Evolutionary conservation across 2,329 filamentous ascomycete species (phyloP).

Genomic region (Paramyrothecium roridum): DNA sequence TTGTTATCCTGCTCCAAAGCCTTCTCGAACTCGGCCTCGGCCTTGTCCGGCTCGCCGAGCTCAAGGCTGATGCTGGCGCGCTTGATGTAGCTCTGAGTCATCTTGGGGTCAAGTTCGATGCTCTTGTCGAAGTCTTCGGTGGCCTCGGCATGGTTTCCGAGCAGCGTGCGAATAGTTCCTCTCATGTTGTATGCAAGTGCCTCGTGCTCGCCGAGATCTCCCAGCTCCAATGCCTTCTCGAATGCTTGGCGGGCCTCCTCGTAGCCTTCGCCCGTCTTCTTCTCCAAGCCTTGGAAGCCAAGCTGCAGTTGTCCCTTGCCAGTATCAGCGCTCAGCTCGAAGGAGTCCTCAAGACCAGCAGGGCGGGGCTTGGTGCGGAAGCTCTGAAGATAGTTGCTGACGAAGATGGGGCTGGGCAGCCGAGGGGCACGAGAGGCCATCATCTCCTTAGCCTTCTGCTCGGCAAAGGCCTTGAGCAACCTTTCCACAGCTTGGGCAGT

Average conservation of each 20-base stretch:
- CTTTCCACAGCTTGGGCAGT: conserved; percentile 89
- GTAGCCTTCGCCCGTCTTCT: conserved; percentile 88
- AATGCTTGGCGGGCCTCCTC: conserved; percentile 84
- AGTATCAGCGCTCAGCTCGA: conserved; percentile 72
- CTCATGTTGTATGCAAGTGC: conserved; percentile 95
- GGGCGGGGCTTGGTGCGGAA: conserved; percentile 84
- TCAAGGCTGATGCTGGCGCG: conserved; percentile 97
- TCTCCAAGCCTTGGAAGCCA: conserved; percentile 75
- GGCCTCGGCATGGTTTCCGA: conserved; percentile 81
- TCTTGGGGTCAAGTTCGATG: conserved; percentile 79
- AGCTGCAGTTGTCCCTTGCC: conserved; percentile 84
- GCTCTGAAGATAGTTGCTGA: conserved; percentile 98
- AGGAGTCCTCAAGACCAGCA: conserved; percentile 75
- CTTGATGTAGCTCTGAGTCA: conserved; percentile 98
- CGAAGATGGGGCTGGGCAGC: conserved; percentile 92
- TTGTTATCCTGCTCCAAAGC: conserved; percentile 81
- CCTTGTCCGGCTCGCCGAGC: conserved; percentile 81
- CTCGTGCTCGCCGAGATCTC: conserved; percentile 77
- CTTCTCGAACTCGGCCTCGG: conserved; percentile 81
- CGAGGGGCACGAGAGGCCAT: conserved; percentile 80
- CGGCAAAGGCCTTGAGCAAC: conserved; percentile 93
- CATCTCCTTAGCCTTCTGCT: conserved; percentile 89
- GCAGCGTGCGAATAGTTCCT: conserved; percentile 90
- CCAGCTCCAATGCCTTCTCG: conserved; percentile 80
- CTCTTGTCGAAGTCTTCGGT: conserved; percentile 87